Conservation (phyloP, 1,284 basidiomycete species). For the Gastroboletus turbinatus region DNA sequence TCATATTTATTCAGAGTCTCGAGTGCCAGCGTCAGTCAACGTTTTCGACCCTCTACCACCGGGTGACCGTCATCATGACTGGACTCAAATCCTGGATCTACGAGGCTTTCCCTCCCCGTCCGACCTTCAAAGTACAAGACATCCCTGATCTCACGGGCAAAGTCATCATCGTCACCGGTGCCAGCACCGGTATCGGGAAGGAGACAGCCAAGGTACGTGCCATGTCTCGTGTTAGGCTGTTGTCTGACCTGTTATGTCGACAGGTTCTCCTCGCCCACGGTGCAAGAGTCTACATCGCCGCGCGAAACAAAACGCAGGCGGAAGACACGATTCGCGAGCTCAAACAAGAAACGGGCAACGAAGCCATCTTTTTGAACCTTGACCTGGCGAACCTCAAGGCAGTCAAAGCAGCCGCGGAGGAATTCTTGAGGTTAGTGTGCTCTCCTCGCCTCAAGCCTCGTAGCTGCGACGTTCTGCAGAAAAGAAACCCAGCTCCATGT, state of each 20-base stretch:
- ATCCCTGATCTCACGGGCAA: conserved; percentile 31
- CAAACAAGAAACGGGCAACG: conserved; percentile 40
- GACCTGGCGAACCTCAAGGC: conserved; percentile 55
- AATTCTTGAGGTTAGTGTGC: conserved; percentile 40
- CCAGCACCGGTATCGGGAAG: conserved; percentile 26
- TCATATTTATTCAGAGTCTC: background rate
- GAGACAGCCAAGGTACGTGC: conserved; percentile 18
- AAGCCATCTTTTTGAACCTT: conserved; percentile 49
- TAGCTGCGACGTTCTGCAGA: conserved; percentile 31
- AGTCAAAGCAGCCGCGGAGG: conserved; percentile 47
- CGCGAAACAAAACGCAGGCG: conserved; percentile 45
- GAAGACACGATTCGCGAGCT: conserved; percentile 49
- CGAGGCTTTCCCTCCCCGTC: conserved; percentile 13
- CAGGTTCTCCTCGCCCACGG: conserved; percentile 49
- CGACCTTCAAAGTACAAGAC: conserved; percentile 20
- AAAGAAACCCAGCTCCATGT: conserved; percentile 33
- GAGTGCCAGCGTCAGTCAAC: background rate
- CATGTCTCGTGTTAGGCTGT: background rate
- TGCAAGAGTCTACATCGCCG: conserved; percentile 61
- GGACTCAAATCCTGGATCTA: conserved; percentile 3
- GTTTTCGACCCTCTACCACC: no score
- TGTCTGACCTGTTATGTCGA: background rate
- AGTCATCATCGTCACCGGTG: conserved; percentile 33
- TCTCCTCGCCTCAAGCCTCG: no score
- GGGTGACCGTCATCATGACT: no score